Percentiles rank a stretch among this genome's conserved stretches.
phyloP scores from a whole-genome alignment of 352 stramenopile genomes.

The Phytophthora idaei region DNA sequence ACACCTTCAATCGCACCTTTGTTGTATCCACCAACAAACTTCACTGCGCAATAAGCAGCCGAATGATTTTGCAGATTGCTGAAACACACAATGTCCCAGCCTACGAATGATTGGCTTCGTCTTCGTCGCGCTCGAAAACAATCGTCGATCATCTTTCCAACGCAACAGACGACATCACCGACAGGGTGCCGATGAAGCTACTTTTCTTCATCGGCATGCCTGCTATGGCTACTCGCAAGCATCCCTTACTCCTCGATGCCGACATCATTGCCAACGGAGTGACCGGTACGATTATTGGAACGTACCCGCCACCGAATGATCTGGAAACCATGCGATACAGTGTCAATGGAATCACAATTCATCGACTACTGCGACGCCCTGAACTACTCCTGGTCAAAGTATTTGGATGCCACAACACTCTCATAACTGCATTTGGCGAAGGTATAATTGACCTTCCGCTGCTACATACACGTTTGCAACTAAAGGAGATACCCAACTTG shows the following conservation, averaged over 20 bases:
- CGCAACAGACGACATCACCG: conserved; percentile 10
- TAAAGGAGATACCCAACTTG: conserved; percentile 7
- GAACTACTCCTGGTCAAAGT: conserved; percentile 23
- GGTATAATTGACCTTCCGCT: conserved; percentile 17
- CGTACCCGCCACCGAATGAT: not conserved
- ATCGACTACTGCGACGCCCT: conserved; percentile 3
- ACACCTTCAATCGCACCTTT: conserved; percentile 13
- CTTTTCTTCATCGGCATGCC: conserved; percentile 25
- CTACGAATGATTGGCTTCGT: conserved; percentile 11
- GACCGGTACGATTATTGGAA: not conserved
- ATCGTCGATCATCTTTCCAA: conserved; percentile 16
- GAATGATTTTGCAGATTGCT: conserved; percentile 12
- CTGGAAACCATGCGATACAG: not conserved
- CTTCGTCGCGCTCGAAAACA: conserved; percentile 1
- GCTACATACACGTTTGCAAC: not conserved
- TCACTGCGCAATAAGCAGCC: conserved; percentile 12
- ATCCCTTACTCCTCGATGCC: not conserved
- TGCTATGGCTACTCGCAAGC: conserved; percentile 19
- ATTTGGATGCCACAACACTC: not conserved
- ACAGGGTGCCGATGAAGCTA: conserved; percentile 24
- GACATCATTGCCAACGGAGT: conserved; percentile 9
- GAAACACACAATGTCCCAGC: not conserved
- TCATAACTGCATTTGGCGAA: conserved; percentile 1
- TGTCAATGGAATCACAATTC: not conserved
- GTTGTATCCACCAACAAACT: conserved; percentile 27